These are phyloP conservation scores for Gymnopilus dilepis DNA, from an alignment of 768 basidiomycete species.

Conservation along the genomic window DNA sequence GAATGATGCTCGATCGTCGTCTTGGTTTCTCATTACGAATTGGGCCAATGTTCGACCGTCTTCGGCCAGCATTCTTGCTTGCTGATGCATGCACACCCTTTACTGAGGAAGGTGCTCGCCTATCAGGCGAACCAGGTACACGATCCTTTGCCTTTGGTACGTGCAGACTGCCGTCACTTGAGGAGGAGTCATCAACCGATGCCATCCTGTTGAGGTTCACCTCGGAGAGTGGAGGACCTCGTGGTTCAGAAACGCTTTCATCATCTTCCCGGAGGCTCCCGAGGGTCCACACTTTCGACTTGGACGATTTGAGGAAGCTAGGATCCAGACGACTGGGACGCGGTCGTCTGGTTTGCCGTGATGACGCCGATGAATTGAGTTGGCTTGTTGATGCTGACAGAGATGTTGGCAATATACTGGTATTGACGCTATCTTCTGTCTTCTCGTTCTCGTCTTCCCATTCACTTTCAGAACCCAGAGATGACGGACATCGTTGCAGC, in stretches of 20 bases:
- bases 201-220: slow-evolving; percentile 64
- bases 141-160: slow-evolving; percentile 47
- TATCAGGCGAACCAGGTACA: slow-evolving; percentile 47
- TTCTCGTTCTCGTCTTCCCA: slow-evolving; percentile 91
- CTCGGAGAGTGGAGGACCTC: slow-evolving; percentile 59
- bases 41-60: slow-evolving; percentile 80
- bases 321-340: slow-evolving; percentile 74
- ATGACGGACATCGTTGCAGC: slow-evolving; percentile 49
- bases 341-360: slow-evolving; percentile 48
- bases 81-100: slow-evolving; percentile 35
- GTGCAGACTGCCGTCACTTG: slow-evolving; percentile 37
- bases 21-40: slow-evolving; percentile 73
- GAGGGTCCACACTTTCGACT: slow-evolving; percentile 49
- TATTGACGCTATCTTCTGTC: slow-evolving; percentile 75
- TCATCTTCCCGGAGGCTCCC: slow-evolving; percentile 75
- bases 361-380: slow-evolving; percentile 33
- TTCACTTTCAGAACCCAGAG: slow-evolving; percentile 76
- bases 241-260: slow-evolving; percentile 49
- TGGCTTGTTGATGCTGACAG: slow-evolving; percentile 41
- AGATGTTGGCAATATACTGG: slow-evolving; percentile 55
- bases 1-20: slow-evolving; percentile 82
- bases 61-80: slow-evolving; percentile 29
- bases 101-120: slow-evolving; percentile 57
- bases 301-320: slow-evolving; percentile 63
- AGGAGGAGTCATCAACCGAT: slow-evolving; percentile 35